Evolutionary conservation across 345 rosid species (phyloP).

Genomic region (Carallia brachiata): DNA sequence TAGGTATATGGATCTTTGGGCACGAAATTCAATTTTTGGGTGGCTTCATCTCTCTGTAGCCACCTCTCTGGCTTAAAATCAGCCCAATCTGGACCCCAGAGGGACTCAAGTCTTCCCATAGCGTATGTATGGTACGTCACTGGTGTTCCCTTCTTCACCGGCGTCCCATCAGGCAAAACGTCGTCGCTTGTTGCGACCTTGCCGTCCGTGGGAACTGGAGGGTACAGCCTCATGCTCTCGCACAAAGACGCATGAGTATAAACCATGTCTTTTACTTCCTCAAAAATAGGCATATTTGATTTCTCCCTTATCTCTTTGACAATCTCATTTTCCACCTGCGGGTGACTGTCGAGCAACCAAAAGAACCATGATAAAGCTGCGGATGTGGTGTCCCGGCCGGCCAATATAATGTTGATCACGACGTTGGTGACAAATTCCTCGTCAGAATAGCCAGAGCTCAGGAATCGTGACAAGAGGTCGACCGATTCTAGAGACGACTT

Average conservation of each 20-base stretch:
- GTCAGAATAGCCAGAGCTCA: constrained; percentile 45
- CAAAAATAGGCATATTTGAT: constrained; percentile 13
- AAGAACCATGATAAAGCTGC: constrained; percentile 75
- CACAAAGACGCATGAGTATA: constrained; percentile 44
- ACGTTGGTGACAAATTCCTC: constrained; percentile 49
- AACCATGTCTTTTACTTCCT: constrained; percentile 32
- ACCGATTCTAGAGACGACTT: constrained; percentile 27
- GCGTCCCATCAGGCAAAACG: constrained; percentile 46
- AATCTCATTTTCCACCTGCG: constrained; percentile 36
- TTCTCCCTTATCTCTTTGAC: constrained; percentile 36
- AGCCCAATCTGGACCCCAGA: constrained; percentile 27
- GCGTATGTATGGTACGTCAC: constrained; percentile 31
- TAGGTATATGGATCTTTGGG: constrained; percentile 23
- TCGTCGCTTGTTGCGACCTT: constrained; percentile 31
- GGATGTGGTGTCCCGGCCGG: constrained; percentile 72
- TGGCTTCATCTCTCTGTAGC: constrained; percentile 15
- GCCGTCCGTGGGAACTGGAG: constrained; percentile 24
- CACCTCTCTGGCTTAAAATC: constrained; percentile 28
- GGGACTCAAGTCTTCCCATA: constrained; percentile 22
- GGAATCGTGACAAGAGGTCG: constrained; percentile 54
- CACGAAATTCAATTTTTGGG: constrained; percentile 30
- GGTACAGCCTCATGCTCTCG: constrained; percentile 39
- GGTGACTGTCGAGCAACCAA: constrained; percentile 50
- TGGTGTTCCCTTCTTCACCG: constrained; percentile 39
- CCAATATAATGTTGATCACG: constrained; percentile 58